Evolutionary conservation across 495 filamentous ascomycete species (phyloP).

Genomic region (Podospora conica): DNA sequence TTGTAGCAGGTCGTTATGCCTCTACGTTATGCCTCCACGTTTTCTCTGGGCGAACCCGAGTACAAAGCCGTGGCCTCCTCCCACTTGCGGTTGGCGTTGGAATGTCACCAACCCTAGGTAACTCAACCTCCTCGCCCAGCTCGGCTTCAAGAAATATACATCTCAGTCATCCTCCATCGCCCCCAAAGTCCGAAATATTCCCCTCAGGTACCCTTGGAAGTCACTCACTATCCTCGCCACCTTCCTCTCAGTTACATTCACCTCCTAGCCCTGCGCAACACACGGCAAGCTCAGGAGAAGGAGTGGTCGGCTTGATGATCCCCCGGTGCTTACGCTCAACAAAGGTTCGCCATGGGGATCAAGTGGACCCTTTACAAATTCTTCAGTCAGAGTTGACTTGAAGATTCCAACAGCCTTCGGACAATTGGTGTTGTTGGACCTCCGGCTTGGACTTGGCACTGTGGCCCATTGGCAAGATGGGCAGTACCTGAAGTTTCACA

Average conservation of each 20-base stretch:
- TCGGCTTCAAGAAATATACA: background rate
- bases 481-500: background rate
- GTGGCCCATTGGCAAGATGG: background rate
- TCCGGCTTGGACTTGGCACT: background rate
- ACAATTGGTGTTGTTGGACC: background rate
- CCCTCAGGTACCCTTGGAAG: background rate
- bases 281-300: background rate
- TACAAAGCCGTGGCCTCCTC: background rate
- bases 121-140: background rate
- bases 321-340: background rate
- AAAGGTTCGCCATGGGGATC: background rate
- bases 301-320: background rate
- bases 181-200: background rate
- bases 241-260: background rate
- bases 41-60: background rate
- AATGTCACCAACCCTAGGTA: background rate
- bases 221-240: background rate
- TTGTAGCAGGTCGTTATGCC: no score
- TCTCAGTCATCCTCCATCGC: no score
- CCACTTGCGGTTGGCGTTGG: background rate
- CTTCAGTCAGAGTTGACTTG: background rate
- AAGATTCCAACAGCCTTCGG: background rate
- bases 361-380: background rate
- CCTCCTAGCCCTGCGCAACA: background rate
- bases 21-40: background rate